Base-by-base conservation (phyloP, 31 red algal species). In the Odonthalia washingtoniensis region DNA sequence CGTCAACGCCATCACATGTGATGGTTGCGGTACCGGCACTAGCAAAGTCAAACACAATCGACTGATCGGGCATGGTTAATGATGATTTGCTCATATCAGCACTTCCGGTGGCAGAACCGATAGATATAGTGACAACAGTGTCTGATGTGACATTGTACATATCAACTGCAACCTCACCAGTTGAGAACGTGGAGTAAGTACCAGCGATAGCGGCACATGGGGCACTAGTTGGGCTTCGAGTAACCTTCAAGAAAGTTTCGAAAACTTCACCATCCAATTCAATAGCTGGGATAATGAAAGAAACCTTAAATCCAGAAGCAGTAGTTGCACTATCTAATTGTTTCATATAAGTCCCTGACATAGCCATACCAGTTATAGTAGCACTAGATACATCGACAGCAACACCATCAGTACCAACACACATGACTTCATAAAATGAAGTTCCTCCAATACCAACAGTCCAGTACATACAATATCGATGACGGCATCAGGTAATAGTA, bases 181-280 rank as follows among this genome's bases (percentile, higher is more conserved):
- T 65, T 28, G 81, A 84, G n/a, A n/a, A n/a, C 0, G 67, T 61
- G 46, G 81, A 70, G 5, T 70, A 39, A n/a, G 81, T 40, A 43
- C 88, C 88, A 14, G 78, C 88, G 38, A 72, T 72, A 0, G 78
- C 88, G 12, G 77, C 88, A 42, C 88, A 82, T 36, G 67, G 67
- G 33, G 36, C 49, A 35, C 49, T 45, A 0, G 67, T 24, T 33
- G 77, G 74, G 27, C 52, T 69, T 49, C 75, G 66, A 27, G 28
- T 63, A 30, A 90, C 78, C 21, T 83, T 82, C 65, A 90, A 68
- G 43, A 77, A 77, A 40, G 78, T 90, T 60, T 76, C 77, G 41
- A 83, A 90, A 5, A 43, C 44, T 39, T 90, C 88, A 6, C 88
- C 88, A 60, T 72, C 79, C 31, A 90, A 14, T 2, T 66, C 39